These are phyloP conservation scores for Lentinula boryana DNA, from an alignment of 768 basidiomycete genomes.

Conservation along the genomic window DNA sequence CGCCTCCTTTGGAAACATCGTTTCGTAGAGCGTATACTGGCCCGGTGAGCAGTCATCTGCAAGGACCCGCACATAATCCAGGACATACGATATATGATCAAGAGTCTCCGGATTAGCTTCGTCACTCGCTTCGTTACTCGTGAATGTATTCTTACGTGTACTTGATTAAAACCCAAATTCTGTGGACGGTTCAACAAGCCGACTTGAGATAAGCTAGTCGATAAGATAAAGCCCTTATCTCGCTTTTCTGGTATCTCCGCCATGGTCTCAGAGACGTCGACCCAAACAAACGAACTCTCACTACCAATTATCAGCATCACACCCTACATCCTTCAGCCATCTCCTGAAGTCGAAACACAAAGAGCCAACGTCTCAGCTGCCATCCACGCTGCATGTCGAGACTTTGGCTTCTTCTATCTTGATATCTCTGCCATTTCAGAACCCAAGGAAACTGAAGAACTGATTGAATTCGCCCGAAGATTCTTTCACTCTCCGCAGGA, in stretches of 20 bases:
- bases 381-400: conserved; percentile 66
- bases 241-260: neutral
- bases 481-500: conserved; percentile 72
- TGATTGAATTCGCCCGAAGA: conserved; percentile 54
- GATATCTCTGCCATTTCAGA: conserved; percentile 58
- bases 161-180: neutral
- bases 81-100: conserved; percentile 65
- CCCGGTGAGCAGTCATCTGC: conserved; percentile 42
- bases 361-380: conserved; percentile 42
- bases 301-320: conserved; percentile 73
- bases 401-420: conserved; percentile 89
- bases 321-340: conserved; percentile 46
- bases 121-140: neutral
- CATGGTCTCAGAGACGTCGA: neutral
- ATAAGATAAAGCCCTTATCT: neutral
- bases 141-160: neutral
- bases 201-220: no score
- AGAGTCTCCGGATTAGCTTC: neutral
- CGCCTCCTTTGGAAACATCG: conserved; percentile 13
- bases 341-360: conserved; percentile 28
- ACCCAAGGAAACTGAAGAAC: conserved; percentile 54
- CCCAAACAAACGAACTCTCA: neutral
- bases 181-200: no score
- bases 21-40: conserved; percentile 30
- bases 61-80: conserved; percentile 41